Evolutionary conservation across 192 early-diverging fungal genomes (phyloP), one percentile per base, ranked within the genome.

Genomic region (Spinellus fusiger): DNA sequence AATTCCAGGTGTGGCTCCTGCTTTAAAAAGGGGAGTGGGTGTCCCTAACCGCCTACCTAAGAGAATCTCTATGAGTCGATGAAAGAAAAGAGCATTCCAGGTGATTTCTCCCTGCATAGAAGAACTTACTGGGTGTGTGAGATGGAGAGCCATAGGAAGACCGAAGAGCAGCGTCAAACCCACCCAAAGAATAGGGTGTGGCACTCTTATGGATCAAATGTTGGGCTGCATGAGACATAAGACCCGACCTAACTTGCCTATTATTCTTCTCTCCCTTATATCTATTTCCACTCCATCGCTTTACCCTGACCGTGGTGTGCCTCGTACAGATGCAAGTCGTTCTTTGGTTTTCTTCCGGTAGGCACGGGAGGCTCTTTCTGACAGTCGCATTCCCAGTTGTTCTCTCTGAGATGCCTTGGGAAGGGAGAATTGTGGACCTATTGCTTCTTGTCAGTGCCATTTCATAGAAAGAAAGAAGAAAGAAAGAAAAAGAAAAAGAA

Each of bases 361-460:
- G 15, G 74, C 73, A 47, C 77, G 73, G 18, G 81, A 81, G n/a
- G 86, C 87, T 60, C 71, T 80, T 49, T 84, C 81, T 5, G 84
- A 77, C 48, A 90, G 61, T 32, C 73, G 73, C 54, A 81, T 77
- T 2, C 78, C 86, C 28, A 90, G 51, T 48, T 78, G 68, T 48
- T 90, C 88, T 27, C 88, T 70, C n/a, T 75, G 70, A 1, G 84
- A 81, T 20, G 85, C 81, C 48, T 77, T 79, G 28, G 88, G 82
- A 33, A 90, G 59, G 18, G 68, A 63, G 57, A 89, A 89, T 49
- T 66, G 49, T 46, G 66, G 71, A 20, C 71, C 80, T 54, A 58
- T 37, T 37, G 18, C 37, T 64, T 48, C 7, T 38, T 27, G 55
- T 29, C 54, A 55, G 32, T 2, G 10, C 18, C 59, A 18, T 33